These are phyloP conservation scores for Blastomyces parvus DNA, from an alignment of 2,329 filamentous ascomycete genomes.

Conservation along the genomic window DNA sequence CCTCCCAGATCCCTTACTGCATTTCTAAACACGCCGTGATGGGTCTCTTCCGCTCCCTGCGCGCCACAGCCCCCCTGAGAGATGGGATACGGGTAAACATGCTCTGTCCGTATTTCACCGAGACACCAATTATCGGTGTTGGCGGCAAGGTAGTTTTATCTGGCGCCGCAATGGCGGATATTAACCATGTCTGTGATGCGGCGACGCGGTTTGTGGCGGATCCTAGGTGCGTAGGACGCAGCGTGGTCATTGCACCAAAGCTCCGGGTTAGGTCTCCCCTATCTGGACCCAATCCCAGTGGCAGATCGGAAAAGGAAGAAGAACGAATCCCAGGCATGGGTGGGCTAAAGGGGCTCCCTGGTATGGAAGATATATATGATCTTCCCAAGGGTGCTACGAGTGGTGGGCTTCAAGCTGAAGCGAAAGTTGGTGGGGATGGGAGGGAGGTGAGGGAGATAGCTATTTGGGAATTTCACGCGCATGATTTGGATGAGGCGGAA, in stretches of 20 bases:
- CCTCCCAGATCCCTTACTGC: constrained; percentile 45
- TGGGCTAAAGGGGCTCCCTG: constrained; percentile 15
- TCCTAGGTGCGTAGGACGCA: constrained; percentile 47
- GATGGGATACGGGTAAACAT: constrained; percentile 54
- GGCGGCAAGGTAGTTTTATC: constrained; percentile 45
- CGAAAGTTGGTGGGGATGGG: constrained; percentile 15
- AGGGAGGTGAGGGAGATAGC: constrained; percentile 31
- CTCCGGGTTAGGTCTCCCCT: constrained; percentile 34
- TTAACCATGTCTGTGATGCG: constrained; percentile 55
- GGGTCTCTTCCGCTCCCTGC: constrained; percentile 53
- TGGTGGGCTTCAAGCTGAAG: constrained; percentile 13
- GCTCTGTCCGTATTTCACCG: constrained; percentile 58
- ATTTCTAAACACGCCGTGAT: constrained; percentile 57
- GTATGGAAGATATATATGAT: constrained; percentile 14
- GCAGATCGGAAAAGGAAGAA: constrained; percentile 20
- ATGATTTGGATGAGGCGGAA: constrained; percentile 51
- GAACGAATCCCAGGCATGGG: constrained; percentile 10
- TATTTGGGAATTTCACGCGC: constrained; percentile 53
- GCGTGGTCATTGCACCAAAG: constrained; percentile 50
- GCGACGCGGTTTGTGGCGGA: constrained; percentile 54
- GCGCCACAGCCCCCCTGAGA: constrained; percentile 39
- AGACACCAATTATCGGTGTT: constrained; percentile 49
- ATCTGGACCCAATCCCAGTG: neutral
- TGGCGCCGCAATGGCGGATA: constrained; percentile 45
- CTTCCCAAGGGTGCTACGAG: constrained; percentile 13